Conservation (phyloP, 192 early-diverging fungal genomes). For the Gamsiella multidivaricata region DNA sequence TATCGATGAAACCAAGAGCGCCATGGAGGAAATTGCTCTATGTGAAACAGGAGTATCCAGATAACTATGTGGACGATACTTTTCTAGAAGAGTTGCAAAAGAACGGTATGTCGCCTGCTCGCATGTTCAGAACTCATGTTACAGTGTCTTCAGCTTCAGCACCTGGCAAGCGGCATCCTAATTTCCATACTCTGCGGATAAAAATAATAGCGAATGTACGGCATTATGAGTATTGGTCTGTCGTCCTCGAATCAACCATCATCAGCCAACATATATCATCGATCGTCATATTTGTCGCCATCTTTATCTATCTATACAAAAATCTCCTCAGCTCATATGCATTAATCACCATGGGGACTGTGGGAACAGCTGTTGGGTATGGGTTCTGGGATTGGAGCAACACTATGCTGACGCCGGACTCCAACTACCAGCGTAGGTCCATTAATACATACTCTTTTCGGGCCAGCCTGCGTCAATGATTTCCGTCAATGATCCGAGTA, state of each 20-base stretch:
- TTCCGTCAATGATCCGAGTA: too few species aligned
- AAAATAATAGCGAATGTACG: constrained; percentile 77
- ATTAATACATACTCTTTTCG: too few species aligned
- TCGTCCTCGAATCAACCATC: constrained; percentile 78
- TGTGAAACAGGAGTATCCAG: constrained; percentile 88
- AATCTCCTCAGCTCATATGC: constrained; percentile 64
- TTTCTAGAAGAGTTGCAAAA: constrained; percentile 90
- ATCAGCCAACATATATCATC: constrained; percentile 89
- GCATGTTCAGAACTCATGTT: not conserved
- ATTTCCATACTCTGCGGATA: not conserved
- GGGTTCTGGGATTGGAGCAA: constrained; percentile 76
- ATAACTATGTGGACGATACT: constrained; percentile 91
- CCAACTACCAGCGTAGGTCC: constrained; percentile 56
- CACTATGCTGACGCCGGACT: constrained; percentile 54
- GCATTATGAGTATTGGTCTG: constrained; percentile 83
- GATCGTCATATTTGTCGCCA: constrained; percentile 88
- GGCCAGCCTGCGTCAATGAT: too few species aligned
- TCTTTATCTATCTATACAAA: constrained; percentile 82
- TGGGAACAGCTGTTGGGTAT: constrained; percentile 71
- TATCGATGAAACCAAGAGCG: constrained; percentile 11
- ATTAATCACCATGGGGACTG: constrained; percentile 68
- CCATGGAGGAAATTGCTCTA: constrained; percentile 88
- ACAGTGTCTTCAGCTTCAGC: too few species aligned
- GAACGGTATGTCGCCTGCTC: constrained; percentile 68
- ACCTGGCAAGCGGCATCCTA: too few species aligned